Base-by-base conservation (phyloP, 2,329 filamentous ascomycete genomes). In the Elsinoe australis region DNA sequence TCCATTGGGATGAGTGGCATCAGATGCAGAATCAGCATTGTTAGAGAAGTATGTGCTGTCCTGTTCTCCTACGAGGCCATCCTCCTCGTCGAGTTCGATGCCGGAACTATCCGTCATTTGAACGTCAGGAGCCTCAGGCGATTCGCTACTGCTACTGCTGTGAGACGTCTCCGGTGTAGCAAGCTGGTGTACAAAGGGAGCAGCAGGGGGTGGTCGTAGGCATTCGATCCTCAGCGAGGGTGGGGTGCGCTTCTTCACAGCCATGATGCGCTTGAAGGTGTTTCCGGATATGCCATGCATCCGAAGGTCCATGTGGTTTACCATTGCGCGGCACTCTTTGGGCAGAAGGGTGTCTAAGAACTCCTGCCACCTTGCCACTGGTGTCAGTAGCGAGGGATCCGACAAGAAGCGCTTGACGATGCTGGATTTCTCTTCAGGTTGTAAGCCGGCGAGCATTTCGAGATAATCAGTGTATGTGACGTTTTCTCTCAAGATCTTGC, bases 391-490 rank as follows among this genome's bases (percentile, higher is more conserved):
- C 14, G 44, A 19, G 19, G 5, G n/a, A 21, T 35, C 31, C 7
- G 19, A 10, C 28, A 32, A 22, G 9, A 47, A 31, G 3, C 9
- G 10, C 10, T 24, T 17, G n/a, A 51, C 19, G 8, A 53, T 32
- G 14, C 19, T 21, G 10, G 32, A 3, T 34, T 51, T 51, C 14
- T 53, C 45, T n/a, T 32, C 4, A 19, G 33, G 7, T 14, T 38
- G 26, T 3, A 51, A 45, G 32, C 41, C 49, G 24, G 47, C 15
- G 6, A 53, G 34, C 2, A 51, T 24, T 17, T 53, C 51, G 7
- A 39, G 21, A 33, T 53, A 53, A 28, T 53, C 51, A 14, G 19
- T 14, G 14, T 22, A 17, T 6, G 28, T 41, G 8, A 41, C 17
- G 36, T 26, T 8, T 8, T 41, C 36, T 7, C 15, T 24, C 4